A percentile compares a stretch with the other conserved stretches of the same genome.
Evolutionary conservation across 1,139 yeast genomes (phyloP).

Genomic region (Eremothecium cymbalariae): DNA sequence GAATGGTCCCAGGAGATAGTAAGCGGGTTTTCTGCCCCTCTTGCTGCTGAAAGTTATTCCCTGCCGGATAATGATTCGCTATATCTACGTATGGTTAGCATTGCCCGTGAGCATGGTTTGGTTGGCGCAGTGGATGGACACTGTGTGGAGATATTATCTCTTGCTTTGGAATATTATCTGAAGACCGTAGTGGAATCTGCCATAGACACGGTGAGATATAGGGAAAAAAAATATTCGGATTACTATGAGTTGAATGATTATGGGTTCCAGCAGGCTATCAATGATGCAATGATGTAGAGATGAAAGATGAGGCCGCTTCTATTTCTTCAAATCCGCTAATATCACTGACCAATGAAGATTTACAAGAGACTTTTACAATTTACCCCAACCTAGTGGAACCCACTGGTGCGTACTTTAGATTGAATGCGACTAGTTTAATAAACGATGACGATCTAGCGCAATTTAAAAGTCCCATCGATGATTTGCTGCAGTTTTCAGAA

Average conservation of each 20-base stretch:
- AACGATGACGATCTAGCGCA: conserved; percentile 48
- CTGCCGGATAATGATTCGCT: conserved; percentile 74
- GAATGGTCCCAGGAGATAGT: conserved; percentile 93
- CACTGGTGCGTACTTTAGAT: conserved; percentile 48
- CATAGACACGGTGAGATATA: conserved; percentile 59
- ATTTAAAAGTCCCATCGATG: conserved; percentile 38
- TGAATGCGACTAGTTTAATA: conserved; percentile 44
- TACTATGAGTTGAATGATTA: conserved; percentile 33
- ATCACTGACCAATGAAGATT: conserved; percentile 55
- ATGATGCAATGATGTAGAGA: conserved; percentile 10
- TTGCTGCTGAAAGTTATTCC: conserved; percentile 70
- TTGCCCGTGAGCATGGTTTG: conserved; percentile 87
- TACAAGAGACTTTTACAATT: conserved; percentile 53
- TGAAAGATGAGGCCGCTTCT: conserved; percentile 13
- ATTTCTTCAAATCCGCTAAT: conserved; percentile 28
- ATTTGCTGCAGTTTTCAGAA: conserved; percentile 25
- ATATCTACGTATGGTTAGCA: conserved; percentile 65
- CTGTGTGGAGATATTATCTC: conserved; percentile 65
- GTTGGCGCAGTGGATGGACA: conserved; percentile 68
- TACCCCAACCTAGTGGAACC: conserved; percentile 65
- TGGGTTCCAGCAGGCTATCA: conserved; percentile 25
- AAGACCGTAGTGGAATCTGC: conserved; percentile 68
- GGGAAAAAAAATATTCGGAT: conserved; percentile 46
- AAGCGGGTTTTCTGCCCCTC: conserved; percentile 79
- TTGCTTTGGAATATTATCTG: conserved; percentile 75